phyloP scores from a whole-genome alignment of 192 early-diverging fungal genomes.

The Entomortierella chlamydospora region DNA sequence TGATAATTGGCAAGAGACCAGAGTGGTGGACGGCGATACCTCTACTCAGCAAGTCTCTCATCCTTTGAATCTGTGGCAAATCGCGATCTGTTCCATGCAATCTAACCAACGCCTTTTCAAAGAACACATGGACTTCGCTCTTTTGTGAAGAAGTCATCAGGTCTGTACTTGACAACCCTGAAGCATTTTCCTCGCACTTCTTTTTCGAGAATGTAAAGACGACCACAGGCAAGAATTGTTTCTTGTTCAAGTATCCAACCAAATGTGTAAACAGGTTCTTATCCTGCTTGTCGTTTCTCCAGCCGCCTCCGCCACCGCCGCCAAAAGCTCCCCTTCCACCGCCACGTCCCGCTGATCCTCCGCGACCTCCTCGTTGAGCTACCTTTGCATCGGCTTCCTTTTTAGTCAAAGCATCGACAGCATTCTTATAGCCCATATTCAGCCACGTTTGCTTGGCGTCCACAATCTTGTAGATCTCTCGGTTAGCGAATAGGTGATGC shows the following conservation, averaged over 20 bases:
- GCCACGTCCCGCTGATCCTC: slow-evolving; percentile 57
- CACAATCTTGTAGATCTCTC: slow-evolving; percentile 92
- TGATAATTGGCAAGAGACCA: slow-evolving; percentile 96
- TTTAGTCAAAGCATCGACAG: slow-evolving; percentile 77
- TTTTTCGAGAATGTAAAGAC: slow-evolving; percentile 96
- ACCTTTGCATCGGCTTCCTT: slow-evolving; percentile 64
- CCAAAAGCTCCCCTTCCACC: slow-evolving; percentile 35
- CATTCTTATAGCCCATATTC: slow-evolving; percentile 74
- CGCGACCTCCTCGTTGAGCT: slow-evolving; percentile 56
- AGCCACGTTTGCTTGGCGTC: slow-evolving; percentile 78
- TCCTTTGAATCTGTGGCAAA: slow-evolving; percentile 89
- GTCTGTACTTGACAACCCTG: slow-evolving; percentile 81
- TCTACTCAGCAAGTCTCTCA: slow-evolving; percentile 84
- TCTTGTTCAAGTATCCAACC: slow-evolving; percentile 78
- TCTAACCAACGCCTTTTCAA: slow-evolving; percentile 83
- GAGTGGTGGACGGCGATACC: slow-evolving; percentile 98
- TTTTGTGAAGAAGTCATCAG: slow-evolving; percentile 79
- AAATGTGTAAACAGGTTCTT: slow-evolving; percentile 87
- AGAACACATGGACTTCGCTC: slow-evolving; percentile 88
- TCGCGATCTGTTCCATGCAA: slow-evolving; percentile 87
- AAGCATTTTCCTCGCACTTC: slow-evolving; percentile 94
- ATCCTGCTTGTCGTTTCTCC: slow-evolving; percentile 66
- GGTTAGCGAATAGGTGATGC: slow-evolving; percentile 90
- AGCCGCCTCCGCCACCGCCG: slow-evolving; percentile 61
- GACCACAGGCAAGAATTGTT: slow-evolving; percentile 86